Evolutionary conservation across 192 early-diverging fungal genomes (phyloP).

Genomic region (Pilobolus umbonatus): DNA sequence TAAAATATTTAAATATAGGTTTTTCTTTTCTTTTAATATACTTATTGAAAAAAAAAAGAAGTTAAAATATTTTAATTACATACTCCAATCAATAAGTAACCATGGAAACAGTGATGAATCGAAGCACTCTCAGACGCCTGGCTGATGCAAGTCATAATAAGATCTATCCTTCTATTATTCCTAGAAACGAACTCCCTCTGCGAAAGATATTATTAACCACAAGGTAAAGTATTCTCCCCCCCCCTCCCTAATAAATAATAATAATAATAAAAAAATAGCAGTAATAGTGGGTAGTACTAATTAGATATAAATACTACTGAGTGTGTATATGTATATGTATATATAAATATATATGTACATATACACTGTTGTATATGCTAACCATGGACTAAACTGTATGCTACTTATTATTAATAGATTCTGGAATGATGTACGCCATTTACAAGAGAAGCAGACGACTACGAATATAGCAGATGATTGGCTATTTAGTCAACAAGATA

Average conservation of each 20-base stretch:
- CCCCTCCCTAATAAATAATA: too few species aligned
- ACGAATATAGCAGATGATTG: conserved; percentile 5
- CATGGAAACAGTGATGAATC: conserved; percentile 14
- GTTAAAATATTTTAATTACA: too few species aligned
- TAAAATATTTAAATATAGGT: background rate
- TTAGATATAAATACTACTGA: too few species aligned
- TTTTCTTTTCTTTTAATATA: too few species aligned
- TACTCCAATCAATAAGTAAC: background rate
- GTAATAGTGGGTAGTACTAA: too few species aligned
- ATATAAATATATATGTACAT: background rate
- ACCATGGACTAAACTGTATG: background rate
- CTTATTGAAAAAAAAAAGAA: too few species aligned
- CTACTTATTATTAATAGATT: conserved; percentile 2
- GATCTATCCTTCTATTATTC: conserved; percentile 15
- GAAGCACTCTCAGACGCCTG: too few species aligned
- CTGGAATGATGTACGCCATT: conserved; percentile 13
- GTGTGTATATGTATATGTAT: too few species aligned
- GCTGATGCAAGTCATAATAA: conserved; percentile 19
- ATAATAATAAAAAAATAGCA: too few species aligned
- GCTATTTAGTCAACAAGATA: conserved; percentile 5
- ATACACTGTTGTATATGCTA: background rate
- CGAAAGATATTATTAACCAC: conserved; percentile 18
- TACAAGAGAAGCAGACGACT: conserved; percentile 2
- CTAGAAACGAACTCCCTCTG: conserved; percentile 17
- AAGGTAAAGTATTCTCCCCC: conserved; percentile 3